Base-by-base conservation (phyloP, 441 rosid genomes). In the Eutrema salsugineum region DNA sequence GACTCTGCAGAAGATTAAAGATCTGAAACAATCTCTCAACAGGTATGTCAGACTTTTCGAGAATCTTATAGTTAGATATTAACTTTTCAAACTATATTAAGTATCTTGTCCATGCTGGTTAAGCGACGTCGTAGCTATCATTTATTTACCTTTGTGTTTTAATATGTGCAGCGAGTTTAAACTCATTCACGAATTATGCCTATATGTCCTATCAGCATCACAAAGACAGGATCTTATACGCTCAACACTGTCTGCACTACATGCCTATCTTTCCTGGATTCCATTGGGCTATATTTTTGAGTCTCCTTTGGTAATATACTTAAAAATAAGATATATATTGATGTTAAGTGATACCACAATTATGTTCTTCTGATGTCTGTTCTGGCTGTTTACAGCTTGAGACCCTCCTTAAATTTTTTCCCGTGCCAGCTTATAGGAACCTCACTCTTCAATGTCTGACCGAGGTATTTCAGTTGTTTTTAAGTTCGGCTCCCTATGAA, bases 191-290 rank as follows among this genome's bases (percentile, higher is more conserved):
- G 99, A 94, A 88, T 80, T 96, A 73, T 96, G 99, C 94, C 79
- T 94, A 63, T 96, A 94, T 76, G 97, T 96, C 39, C 89, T 96
- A 47, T 96, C 99, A 61, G 98, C 91, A 43, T 96, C 99, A 60
- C 98, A 94, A 79, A 92, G 98, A 82, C 83, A 90, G 68, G 99
- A 96, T 83, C 99, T 94, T 68, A 84, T 91, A 74, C 90, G 96
- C 35, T 98, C 99, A 55, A 96, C 99, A 3, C 77, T 96, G 50
- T 87, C 99, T 59, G 91, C 99, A 10, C 77, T 96, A 81, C 99
- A 94, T 86, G 99, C 99, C 68, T 96, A 90, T 78, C 99, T 96
- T 76, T 96, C 99, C 4, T 94, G 99, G 99, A 96, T 96, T 67
- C 99, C 99, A 2, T 70, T 96, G 83, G 99, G 99, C 79, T 96